Base-by-base conservation (phyloP, 257 asterid species). In the Nicotiana knightiana region DNA sequence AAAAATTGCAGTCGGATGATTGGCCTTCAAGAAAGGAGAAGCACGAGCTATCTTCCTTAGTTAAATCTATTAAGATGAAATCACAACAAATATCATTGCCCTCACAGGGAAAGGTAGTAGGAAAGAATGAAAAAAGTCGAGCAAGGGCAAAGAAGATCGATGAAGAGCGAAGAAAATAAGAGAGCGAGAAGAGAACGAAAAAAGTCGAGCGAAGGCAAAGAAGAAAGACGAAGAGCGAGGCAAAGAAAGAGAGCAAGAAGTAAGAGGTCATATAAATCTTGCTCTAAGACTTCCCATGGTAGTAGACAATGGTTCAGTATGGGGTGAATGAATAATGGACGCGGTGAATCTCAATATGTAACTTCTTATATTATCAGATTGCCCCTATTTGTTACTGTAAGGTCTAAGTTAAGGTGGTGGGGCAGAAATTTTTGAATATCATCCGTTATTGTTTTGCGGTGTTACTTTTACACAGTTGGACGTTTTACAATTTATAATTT, bases 61-160 rank as follows among this genome's bases (percentile, higher is more conserved):
- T 93, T 53, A 91, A 61, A 85, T 90, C 92, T 2, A 32, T 91
- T 63, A 90, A 89, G 87, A 88, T 90, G 95, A 93, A 90, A 87
- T 84, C 93, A 51, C 86, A 88, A 67, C 89, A 87, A 83, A 51
- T 85, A 5, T 82, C 86, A 28, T 81, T 37, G 18, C 82, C 88
- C 65, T 80, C 87, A 48, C 83, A 55, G 18, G 85, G 32, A 9
- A 86, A 91, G 84, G 88, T 62, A 67, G 80, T 61, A n/a, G 39
- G 35, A 66, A 82, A 82, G 70, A 67, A 46, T 75, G 65, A 61
- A 28, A 81, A 82, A 37, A 48, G 76, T 57, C 67, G 11, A 67
- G 26, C 11, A 53, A 82, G n/a, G 17, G 32, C 82, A 39, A 84
- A 82, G 68, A 58, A 37, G 67, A 16, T 48, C 3, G 28, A 75